Evolutionary conservation across 2,329 filamentous ascomycete species (phyloP), one percentile per base, ranked within the genome.

Genomic region (Colletotrichum coccodes): DNA sequence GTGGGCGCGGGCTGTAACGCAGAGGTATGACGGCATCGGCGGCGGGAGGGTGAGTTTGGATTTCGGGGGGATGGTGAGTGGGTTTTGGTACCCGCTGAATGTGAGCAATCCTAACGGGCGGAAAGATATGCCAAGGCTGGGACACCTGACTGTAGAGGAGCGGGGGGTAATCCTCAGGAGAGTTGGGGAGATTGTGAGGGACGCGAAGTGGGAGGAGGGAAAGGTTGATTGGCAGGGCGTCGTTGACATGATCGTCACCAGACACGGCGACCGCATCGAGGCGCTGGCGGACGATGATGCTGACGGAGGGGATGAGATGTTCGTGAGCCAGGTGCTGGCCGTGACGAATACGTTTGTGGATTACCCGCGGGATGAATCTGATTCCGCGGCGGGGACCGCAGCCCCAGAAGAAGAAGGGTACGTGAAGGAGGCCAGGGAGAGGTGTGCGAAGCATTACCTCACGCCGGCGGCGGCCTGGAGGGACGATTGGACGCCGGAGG

Each of bases 221-320:
- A 75, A 30, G 44, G 47, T 87, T 30, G 81, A 93, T 73, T 94
- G 92, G 92, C 92, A 94, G 75, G 84, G 80, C 0, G 81, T 92
- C 1, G 84, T 86, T 0, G 92, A 95, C 72, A 85, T 92, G 82
- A 81, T 94, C 4, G 82, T 93, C 4, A 76, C 82, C 5, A 85
- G 92, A 1, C 94, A 91, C 73, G 84, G 85, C 4, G 80, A 86
- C 36, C 82, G 89, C 28, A 78, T 94, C 12, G 67, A 62, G 57
- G 58, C 57, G n/a, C 5, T 70, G 36, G 63, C 67, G 28, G 44
- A 60, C 23, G 62, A 52, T 7, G 50, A n/a, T 6, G 54, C 71
- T 3, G 72, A 75, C 2, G 70, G 75, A 5, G 72, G 77, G 0
- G 71, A 77, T 3, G 66, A 72, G 8, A 23, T 74, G 1, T 79